These are phyloP conservation scores for Colletotrichum acutatum DNA, from an alignment of 2,329 filamentous ascomycete genomes.

Conservation along the genomic window DNA sequence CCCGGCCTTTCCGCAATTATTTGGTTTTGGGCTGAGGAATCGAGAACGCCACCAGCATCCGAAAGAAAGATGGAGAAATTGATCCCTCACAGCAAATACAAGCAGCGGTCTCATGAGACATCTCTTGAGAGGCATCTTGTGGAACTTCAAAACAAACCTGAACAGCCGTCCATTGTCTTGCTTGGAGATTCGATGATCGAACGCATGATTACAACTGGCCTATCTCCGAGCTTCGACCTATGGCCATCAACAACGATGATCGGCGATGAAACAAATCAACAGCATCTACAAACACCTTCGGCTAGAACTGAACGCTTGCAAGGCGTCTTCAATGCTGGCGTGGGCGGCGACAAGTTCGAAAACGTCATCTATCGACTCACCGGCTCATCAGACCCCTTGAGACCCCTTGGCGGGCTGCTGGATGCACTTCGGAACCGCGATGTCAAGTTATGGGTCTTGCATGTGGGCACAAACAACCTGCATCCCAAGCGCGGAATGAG, in stretches of 20 bases:
- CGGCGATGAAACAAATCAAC: neutral
- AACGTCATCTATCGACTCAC: slow-evolving; percentile 7
- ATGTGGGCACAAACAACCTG: neutral
- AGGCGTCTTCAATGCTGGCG: neutral
- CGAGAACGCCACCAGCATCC: no score
- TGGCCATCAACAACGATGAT: neutral
- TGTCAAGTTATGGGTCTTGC: neutral
- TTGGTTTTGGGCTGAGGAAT: no score
- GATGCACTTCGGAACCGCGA: neutral
- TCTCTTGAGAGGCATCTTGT: neutral
- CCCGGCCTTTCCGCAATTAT: no score
- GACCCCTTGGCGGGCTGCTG: neutral
- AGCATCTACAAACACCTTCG: neutral
- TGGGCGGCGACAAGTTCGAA: slow-evolving; percentile 6
- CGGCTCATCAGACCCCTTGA: neutral
- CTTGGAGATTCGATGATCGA: neutral
- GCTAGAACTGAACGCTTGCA: neutral
- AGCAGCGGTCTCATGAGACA: neutral
- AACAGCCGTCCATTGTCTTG: neutral
- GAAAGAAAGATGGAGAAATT: neutral
- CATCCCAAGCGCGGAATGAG: neutral
- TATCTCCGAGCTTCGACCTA: neutral
- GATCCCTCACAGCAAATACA: neutral
- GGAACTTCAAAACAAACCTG: neutral
- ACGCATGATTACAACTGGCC: neutral